A percentile compares a stretch with the other conserved stretches of the same genome.
phyloP scores from a whole-genome alignment of 2,329 filamentous ascomycete species.

The Trichoderma sp. region DNA sequence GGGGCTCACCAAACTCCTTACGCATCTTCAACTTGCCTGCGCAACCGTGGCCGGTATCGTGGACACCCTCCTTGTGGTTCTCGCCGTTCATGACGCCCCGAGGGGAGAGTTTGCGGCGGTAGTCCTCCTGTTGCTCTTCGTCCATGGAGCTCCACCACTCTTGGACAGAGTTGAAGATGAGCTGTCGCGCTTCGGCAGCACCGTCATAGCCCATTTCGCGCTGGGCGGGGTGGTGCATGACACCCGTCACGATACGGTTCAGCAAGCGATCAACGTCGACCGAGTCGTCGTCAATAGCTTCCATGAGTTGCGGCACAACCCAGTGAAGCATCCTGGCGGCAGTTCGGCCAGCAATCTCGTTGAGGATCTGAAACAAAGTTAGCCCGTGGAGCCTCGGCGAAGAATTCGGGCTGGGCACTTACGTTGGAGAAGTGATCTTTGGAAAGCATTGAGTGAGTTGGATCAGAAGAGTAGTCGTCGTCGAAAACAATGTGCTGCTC shows the following conservation, averaged over 20 bases:
- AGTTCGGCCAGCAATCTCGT: slow-evolving; percentile 82
- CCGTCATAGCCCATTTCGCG: slow-evolving; percentile 70
- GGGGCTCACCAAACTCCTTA: slow-evolving; percentile 59
- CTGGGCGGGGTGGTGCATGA: slow-evolving; percentile 87
- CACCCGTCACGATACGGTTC: slow-evolving; percentile 75
- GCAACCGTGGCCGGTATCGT: slow-evolving; percentile 84
- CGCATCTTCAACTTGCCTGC: slow-evolving; percentile 76
- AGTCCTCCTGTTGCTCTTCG: slow-evolving; percentile 63
- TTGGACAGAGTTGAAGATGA: slow-evolving; percentile 79
- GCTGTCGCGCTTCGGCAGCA: slow-evolving; percentile 67
- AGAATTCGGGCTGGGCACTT: slow-evolving; percentile 35
- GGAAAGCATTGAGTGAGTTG: slow-evolving; percentile 92
- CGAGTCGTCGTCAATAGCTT: slow-evolving; percentile 79
- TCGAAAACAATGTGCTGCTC: slow-evolving; percentile 87
- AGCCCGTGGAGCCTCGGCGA: background rate
- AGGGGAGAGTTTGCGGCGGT: slow-evolving; percentile 75
- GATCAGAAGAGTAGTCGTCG: slow-evolving; percentile 74
- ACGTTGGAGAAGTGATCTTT: slow-evolving; percentile 94
- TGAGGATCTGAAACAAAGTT: slow-evolving; percentile 60
- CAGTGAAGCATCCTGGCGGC: slow-evolving; percentile 78
- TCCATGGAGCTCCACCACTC: slow-evolving; percentile 78
- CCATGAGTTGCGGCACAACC: slow-evolving; percentile 86
- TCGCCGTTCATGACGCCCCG: slow-evolving; percentile 74
- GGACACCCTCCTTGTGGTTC: slow-evolving; percentile 84
- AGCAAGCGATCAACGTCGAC: slow-evolving; percentile 70